Conservation (phyloP, 2,329 filamentous ascomycete genomes). For the Dactylonectria macrodidyma region DNA sequence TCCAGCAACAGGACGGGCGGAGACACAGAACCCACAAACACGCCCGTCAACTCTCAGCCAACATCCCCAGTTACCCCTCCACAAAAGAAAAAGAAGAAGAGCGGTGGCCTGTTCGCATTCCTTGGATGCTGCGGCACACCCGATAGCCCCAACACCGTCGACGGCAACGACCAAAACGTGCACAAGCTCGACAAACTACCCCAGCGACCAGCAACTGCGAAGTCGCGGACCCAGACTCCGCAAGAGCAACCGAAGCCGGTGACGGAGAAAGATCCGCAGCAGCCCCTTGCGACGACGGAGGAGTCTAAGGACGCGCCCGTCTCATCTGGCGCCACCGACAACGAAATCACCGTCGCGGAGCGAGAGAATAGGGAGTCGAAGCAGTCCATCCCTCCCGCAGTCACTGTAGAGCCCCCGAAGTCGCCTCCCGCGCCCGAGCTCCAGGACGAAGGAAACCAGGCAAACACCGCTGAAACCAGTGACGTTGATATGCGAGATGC, state of each 20-base stretch:
- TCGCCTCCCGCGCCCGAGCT: constrained; percentile 42
- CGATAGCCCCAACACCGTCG: constrained; percentile 69
- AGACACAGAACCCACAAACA: constrained; percentile 67
- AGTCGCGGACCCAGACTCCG: constrained; percentile 67
- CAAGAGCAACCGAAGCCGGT: constrained; percentile 63
- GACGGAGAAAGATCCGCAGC: constrained; percentile 66
- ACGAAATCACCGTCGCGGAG: constrained; percentile 60
- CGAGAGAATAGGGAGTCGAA: constrained; percentile 63
- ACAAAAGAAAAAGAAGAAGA: constrained; percentile 70
- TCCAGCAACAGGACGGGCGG: constrained; percentile 74
- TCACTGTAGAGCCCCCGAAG: constrained; percentile 62
- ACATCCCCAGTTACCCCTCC: constrained; percentile 65
- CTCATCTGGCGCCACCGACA: constrained; percentile 63
- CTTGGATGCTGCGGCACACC: constrained; percentile 78
- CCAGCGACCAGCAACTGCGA: constrained; percentile 68
- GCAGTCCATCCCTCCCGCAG: constrained; percentile 56
- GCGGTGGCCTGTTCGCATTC: constrained; percentile 70
- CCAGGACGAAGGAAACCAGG: constrained; percentile 52
- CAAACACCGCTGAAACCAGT: constrained; percentile 65
- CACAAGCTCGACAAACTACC: constrained; percentile 73
- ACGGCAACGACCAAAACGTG: constrained; percentile 68
- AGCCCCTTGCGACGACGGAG: constrained; percentile 49
- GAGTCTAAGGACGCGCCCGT: constrained; percentile 61
- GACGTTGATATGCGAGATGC: constrained; percentile 79
- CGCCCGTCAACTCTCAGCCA: constrained; percentile 65